Base-by-base conservation (phyloP, 2,329 filamentous ascomycete genomes). In the Aspergillus latus region DNA sequence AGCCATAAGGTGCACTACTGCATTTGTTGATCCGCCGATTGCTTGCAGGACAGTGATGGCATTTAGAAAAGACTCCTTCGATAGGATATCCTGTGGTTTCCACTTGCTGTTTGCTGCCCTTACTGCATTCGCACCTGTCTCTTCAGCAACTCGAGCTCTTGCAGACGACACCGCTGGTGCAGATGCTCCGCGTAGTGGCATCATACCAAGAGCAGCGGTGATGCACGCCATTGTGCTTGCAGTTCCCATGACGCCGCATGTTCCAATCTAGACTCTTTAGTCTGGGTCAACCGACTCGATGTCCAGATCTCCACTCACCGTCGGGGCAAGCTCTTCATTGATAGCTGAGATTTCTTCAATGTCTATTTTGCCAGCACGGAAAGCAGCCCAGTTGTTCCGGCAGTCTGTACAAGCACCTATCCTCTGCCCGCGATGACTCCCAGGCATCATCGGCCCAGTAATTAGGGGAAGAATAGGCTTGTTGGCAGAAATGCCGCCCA, bases 321-420 rank as follows among this genome's bases (percentile, higher is more conserved):
- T 90, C 0, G 88, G 88, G 0, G 87, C 87, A 6, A 91, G 76
- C 64, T 90, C 88, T 45, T 89, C 86, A 59, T 90, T 91, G 29
- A 91, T 80, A 2, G 78, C 82, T 1, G 82, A 78, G 26, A 90
- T 89, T 57, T 90, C 88, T 66, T 90, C 88, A 1, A 90, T 82
- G 59, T 89, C 87, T 6, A 90, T 81, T 5, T 79, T 76, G 0
- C 85, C 85, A 0, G 85, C 87, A 15, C 88, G 77, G 55, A 83
- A 90, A 0, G 78, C 81, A 0, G 87, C 88, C 88, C 88, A 91
- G 59, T 88, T 89, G 64, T 84, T 88, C 9, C 88, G 77, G 57
- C 88, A 91, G 63, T 91, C 88, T 0, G 88, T 91, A 59, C 88
- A 91, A 5, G 88, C 88, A 1, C 88, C 88, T 1, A 91, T 81